Conservation (phyloP, 2,329 filamentous ascomycete genomes). For the Thielaviopsis populi region DNA sequence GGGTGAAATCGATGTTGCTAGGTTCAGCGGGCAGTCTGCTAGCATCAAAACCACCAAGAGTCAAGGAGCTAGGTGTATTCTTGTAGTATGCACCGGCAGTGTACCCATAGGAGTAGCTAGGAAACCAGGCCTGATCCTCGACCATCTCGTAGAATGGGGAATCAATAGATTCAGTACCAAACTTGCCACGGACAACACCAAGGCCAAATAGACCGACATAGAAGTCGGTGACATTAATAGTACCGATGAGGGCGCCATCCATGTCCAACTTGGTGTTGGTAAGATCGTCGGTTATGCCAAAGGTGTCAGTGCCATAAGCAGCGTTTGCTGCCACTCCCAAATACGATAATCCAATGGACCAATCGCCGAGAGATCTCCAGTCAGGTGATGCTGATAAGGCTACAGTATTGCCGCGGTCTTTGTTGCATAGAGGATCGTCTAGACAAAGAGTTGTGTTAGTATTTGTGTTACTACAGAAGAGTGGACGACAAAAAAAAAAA, state of each 20-base stretch:
- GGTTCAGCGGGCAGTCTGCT: conserved; percentile 37
- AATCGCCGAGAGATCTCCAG: conserved; percentile 45
- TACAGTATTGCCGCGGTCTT: conserved; percentile 45
- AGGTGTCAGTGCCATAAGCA: conserved; percentile 43
- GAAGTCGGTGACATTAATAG: conserved; percentile 40
- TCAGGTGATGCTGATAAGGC: conserved; percentile 37
- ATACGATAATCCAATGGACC: conserved; percentile 43
- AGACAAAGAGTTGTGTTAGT: background rate
- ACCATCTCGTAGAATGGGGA: conserved; percentile 42
- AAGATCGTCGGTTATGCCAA: conserved; percentile 29
- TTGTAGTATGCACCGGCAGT: conserved; percentile 59
- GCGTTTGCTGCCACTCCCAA: conserved; percentile 47
- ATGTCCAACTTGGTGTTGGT: conserved; percentile 28
- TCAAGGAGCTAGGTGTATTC: conserved; percentile 39
- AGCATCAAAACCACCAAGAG: conserved; percentile 52
- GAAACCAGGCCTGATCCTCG: conserved; percentile 43
- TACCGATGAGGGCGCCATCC: conserved; percentile 33
- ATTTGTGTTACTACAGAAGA: background rate
- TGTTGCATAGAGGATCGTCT: conserved; percentile 38
- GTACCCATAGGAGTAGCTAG: conserved; percentile 60
- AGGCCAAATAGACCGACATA: conserved; percentile 42
- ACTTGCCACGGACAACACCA: conserved; percentile 39
- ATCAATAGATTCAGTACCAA: conserved; percentile 34
- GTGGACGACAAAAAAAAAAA: background rate
- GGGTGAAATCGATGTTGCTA: conserved; percentile 45